Conservation (phyloP, 202 grass and related monocot species). For the Cymbopogon flexuosus region DNA sequence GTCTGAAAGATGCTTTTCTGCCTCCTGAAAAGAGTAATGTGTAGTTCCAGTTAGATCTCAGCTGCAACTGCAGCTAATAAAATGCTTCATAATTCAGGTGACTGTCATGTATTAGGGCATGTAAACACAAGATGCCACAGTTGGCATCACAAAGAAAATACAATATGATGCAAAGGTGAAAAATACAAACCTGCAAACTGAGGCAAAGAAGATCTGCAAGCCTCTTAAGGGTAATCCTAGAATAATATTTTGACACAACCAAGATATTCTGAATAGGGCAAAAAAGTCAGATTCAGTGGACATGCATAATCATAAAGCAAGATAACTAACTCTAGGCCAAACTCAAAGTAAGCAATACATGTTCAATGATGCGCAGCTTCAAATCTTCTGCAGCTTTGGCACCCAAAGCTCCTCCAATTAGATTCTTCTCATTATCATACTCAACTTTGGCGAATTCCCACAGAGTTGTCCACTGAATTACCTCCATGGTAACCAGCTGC, state of each 20-base stretch:
- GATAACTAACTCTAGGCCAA: background rate
- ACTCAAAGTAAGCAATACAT: constrained; percentile 43
- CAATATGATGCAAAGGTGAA: background rate
- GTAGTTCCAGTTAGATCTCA: background rate
- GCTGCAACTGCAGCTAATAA: background rate
- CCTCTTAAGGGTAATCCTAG: constrained; percentile 84
- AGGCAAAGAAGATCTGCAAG: constrained; percentile 78
- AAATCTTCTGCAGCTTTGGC: constrained; percentile 72
- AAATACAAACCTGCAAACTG: constrained; percentile 60
- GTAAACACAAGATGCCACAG: background rate
- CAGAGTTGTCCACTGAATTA: constrained; percentile 77
- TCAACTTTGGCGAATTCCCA: constrained; percentile 76
- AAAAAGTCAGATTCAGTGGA: background rate
- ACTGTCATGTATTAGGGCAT: background rate
- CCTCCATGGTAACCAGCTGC: constrained; percentile 93
- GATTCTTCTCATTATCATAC: constrained; percentile 81
- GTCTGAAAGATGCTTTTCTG: constrained; percentile 87
- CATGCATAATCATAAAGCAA: background rate
- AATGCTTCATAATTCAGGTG: background rate
- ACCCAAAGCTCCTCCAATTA: constrained; percentile 69
- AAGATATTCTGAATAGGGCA: constrained; percentile 75
- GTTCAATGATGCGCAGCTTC: constrained; percentile 85
- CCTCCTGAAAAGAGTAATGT: constrained; percentile 47
- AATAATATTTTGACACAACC: constrained; percentile 97
- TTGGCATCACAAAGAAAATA: background rate